These are phyloP conservation scores for Yamadazyma mexicana DNA, from an alignment of 1,139 yeast species.

Conservation along the genomic window DNA sequence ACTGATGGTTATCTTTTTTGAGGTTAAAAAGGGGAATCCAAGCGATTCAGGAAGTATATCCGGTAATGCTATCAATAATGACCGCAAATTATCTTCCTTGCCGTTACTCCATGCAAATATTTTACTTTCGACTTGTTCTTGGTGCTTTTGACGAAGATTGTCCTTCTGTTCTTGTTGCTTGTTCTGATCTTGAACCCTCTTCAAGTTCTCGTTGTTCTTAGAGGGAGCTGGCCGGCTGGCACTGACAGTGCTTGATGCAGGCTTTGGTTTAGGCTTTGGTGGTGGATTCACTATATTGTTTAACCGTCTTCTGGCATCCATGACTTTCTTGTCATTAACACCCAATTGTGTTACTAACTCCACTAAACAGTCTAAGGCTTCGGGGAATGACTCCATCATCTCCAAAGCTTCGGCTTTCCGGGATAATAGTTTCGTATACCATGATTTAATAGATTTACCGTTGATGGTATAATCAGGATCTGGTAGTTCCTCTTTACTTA, in stretches of 20 bases:
- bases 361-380: conserved; percentile 63
- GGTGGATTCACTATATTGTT: conserved; percentile 60
- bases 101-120: conserved; percentile 69
- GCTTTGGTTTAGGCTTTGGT: conserved; percentile 18
- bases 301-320: conserved; percentile 86
- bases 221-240: too few species aligned
- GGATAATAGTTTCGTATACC: conserved; percentile 70
- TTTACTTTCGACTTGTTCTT: conserved; percentile 58
- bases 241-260: conserved; percentile 16
- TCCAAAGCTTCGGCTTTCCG: conserved; percentile 86
- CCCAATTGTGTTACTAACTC: conserved; percentile 63
- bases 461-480: conserved; percentile 28
- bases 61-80: conserved; percentile 67
- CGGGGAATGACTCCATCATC: conserved; percentile 65
- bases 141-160: conserved; percentile 53
- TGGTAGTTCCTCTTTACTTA: conserved; percentile 35
- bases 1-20: conserved; percentile 44
- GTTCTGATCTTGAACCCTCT: conserved; percentile 44
- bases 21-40: conserved; percentile 58
- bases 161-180: conserved; percentile 51
- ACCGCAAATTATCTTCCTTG: conserved; percentile 77
- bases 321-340: conserved; percentile 56
- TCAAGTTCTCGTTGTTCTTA: conserved; percentile 16
- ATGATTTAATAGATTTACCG: conserved; percentile 60
- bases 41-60: conserved; percentile 53